Evolutionary conservation across 2,329 filamentous ascomycete species (phyloP), one percentile per base, ranked within the genome.

Genomic region (Penicillium sclerotiorum): DNA sequence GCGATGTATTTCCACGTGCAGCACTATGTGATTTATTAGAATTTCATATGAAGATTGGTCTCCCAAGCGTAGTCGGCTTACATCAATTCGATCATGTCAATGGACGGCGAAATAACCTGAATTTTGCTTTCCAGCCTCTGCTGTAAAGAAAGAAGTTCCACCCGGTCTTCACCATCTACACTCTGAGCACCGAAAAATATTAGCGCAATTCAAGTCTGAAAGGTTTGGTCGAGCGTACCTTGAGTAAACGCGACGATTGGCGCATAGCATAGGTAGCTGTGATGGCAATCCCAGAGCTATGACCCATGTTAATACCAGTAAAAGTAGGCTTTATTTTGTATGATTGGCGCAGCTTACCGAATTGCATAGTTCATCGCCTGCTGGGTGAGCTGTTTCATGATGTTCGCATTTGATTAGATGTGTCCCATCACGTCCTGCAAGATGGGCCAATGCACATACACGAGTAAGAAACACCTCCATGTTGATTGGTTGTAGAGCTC

Each of bases 361-460:
- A 96, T 92, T 67, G 91, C 91, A 81, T 94, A 95, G 74, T 90
- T 95, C 81, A 95, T 87, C 42, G 90, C 89, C 74, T 95, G 90
- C 60, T 86, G 81, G 50, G 85, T 88, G 59, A 85, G 74, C 82
- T 85, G 54, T 43, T 47, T n/a, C n/a, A n/a, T n/a, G n/a, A 33
- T 36, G 15, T 28, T 49, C 47, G 52, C 47, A 56, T 47, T 62
- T 53, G 38, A 43, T 60, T 35, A 47, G 64, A n/a, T 59, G 41
- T 52, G 54, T 17, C 20, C n/a, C 55, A 60, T 20, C 8, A 30
- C n/a, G 8, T 23, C 38, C 22, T 23, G 15, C 35, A 23, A 8
- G 21, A 33, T 20, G 4, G 35, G 7, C 38, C 28, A 39, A 25
- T 33, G 30, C 36, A 53, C 63, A 33, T 69, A 87, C 84, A 68